Base-by-base conservation (phyloP, 345 rosid species). In the Populus euphratica region DNA sequence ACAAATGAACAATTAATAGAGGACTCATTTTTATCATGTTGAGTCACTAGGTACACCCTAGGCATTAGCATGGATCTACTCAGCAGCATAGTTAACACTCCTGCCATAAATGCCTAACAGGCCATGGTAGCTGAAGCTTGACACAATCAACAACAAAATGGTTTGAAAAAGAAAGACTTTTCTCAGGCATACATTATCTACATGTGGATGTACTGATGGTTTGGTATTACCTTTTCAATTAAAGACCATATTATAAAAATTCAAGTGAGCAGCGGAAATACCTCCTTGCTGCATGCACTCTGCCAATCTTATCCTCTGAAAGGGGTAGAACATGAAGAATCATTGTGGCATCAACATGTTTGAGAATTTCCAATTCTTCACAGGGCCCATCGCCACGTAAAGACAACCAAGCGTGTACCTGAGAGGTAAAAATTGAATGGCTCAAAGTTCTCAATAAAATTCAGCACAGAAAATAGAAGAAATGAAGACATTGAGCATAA, bases 221-320 rank as follows among this genome's bases (percentile, higher is more conserved):
- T 35, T 62, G 4, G 23, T 23, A 18, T 50, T 17, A 67, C 18
- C 33, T 70, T 39, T 35, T 73, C 20, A 31, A 49, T 5, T 56
- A 25, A 74, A 68, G 12, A 73, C 16, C 35, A 13, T 10, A 78
- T 14, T 8, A 75, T 54, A 21, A 8, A 70, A 66, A 72, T 73
- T 39, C 25, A 76, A 64, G 65, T 38, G n/a, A 63, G 68, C 8
- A 73, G 75, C 25, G 74, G 23, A 38, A 54, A 74, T 87, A 95
- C 99, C 99, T 96, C 80, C 99, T 90, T 78, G 97, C 99, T 72
- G 99, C 93, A 35, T 96, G 99, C 81, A 96, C 94, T 84, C 98
- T 86, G 79, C 98, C 89, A 80, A 84, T 78, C 82, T 91, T 92
- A 29, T 86, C 96, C 87, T 96, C 98, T 69, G 79, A 72, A 74